Evolutionary conservation across 2,329 filamentous ascomycete species (phyloP).

Genomic region (Epichloe festucae): DNA sequence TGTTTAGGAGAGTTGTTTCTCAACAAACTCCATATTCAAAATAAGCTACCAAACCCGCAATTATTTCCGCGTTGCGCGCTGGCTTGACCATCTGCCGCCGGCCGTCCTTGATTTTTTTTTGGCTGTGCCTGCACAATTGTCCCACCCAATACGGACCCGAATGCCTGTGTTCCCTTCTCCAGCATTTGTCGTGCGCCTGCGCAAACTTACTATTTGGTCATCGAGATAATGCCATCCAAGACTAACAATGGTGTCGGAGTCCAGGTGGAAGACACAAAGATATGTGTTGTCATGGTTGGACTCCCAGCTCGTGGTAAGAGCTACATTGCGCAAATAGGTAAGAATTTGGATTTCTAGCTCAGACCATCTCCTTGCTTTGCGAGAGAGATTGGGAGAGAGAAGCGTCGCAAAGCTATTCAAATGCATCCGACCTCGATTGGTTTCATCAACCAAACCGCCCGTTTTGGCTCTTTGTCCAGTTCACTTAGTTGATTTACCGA

Average conservation of each 20-base stretch:
- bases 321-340: constrained; percentile 94
- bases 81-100: not conserved
- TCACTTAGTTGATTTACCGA: not conserved
- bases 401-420: not conserved
- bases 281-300: constrained; percentile 98
- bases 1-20: not conserved
- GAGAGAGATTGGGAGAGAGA: too few relatives aligned
- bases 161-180: constrained; percentile 2
- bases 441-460: not conserved
- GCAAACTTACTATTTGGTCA: constrained; percentile 2
- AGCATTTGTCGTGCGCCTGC: constrained; percentile 8
- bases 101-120: not conserved
- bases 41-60: too few relatives aligned
- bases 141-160: not conserved
- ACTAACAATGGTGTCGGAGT: constrained; percentile 55
- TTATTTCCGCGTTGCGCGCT: not conserved
- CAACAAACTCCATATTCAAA: not conserved
- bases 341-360: constrained; percentile 10
- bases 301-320: constrained; percentile 93
- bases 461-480: not conserved
- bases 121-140: not conserved
- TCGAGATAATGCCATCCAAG: constrained; percentile 29
- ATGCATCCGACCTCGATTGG: not conserved
- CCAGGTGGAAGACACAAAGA: constrained; percentile 88
- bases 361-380: too few relatives aligned